Base-by-base conservation (phyloP, 2,329 filamentous ascomycete species). In the Aulographum hederae region DNA sequence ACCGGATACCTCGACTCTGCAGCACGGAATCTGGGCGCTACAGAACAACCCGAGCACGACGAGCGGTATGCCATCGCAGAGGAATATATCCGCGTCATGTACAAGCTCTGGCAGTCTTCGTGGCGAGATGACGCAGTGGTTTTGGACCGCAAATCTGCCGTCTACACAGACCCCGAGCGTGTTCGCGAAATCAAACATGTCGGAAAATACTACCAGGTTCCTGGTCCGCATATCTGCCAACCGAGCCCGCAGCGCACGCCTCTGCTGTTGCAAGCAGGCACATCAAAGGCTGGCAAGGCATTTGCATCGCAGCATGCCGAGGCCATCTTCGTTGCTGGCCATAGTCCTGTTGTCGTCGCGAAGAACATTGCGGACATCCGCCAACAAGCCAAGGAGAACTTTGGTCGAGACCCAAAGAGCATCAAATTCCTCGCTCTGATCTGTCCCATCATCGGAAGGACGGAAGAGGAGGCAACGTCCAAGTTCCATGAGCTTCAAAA, bases 241-340 rank as follows among this genome's bases (percentile, higher is more conserved):
- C 74, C 74, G 0, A 65, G 64, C 30, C 73, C 73, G 0, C 76
- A 81, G 41, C 56, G 75, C 3, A 78, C 73, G 1, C 76, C 76
- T 0, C 57, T 80, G 2, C 61, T 80, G 4, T 58, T 80, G 3
- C 76, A 81, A 47, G 76, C 76, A 0, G 76, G 76, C 0, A 75
- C 74, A 0, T 76, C 69, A 0, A 66, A 61, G 31, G 63, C 72
- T 0, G 75, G 74, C 2, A 77, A 74, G 46, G 49, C 53, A 0
- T 80, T 81, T 41, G 73, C 73, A 0, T 71, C 73, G 0, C 67
- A 73, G 39, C 73, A 80, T 44, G 76, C 75, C 1, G 76, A 81
- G 43, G 73, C 66, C 2, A 73, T 80, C 31, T 80, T 80, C 41
- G 65, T 78, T 1, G 73, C 68, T 0, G 70, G 70, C 0, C 73